Evolutionary conservation across 1,284 basidiomycete genomes (phyloP), one percentile per base, ranked within the genome.

Genomic region (Puccinia triticina): DNA sequence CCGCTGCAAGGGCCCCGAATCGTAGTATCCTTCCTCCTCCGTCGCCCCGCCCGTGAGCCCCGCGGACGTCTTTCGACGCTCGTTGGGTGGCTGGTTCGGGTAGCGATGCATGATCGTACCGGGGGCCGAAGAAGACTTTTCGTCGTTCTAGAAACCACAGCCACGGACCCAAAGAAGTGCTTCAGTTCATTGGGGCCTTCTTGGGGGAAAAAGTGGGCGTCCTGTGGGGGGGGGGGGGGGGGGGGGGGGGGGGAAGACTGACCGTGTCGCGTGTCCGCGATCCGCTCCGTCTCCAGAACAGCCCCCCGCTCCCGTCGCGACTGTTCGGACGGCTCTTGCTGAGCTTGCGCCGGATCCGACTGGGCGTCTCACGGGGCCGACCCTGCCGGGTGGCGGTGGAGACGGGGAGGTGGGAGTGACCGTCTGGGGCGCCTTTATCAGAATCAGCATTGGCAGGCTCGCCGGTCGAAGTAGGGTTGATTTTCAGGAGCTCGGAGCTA

Each of bases 271-370:
- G 67, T n/a, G 12, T 73, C 5, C 78, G 67, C 21, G 78, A 81
- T 21, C 78, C 67, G 46, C 78, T 81, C 26, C 78, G n/a, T 50
- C 55, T 73, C 78, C 78, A 81, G 48, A 81, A 81, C 21, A 67
- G 53, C 7, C 78, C 78, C 12, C 46, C 67, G 12, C 23, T 4
- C 18, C 32, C 66, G 23, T 78, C 59, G 43, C 61, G 76, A 73
- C 69, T 73, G 29, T 3, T 40, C 11, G 55, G 53, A 7, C 78
- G 67, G 50, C 40, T 46, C 40, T 81, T 81, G 59, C 78, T 81
- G 12, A 81, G 59, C 29, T 73, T 72, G 18, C 78, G 50, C 12
- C 69, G 66, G 34, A 40, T 37, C 16, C 64, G 43, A 34, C 23
- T 53, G 10, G 32, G 23, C 26, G 77, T 26, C 26, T 53, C 77